A percentile compares a stretch with the other conserved stretches of the same genome.
phyloP scores from a whole-genome alignment of 768 basidiomycete species.

The Boletus coccyginus region DNA sequence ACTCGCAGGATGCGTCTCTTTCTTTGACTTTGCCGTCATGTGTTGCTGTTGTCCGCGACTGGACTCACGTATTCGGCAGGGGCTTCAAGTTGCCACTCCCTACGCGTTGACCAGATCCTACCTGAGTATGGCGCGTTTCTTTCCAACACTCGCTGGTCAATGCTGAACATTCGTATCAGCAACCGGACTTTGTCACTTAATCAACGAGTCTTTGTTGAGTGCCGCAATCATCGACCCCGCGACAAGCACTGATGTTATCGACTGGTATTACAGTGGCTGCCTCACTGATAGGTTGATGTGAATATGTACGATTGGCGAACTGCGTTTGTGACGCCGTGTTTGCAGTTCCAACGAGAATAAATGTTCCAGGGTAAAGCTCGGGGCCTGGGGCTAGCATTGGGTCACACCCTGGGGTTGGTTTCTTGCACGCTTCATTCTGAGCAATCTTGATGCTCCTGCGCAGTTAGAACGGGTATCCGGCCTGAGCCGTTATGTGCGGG shows the following conservation, averaged over 20 bases:
- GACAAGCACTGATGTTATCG: no score
- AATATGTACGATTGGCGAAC: not conserved
- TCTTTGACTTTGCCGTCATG: constrained; percentile 15
- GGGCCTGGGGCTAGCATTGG: no score
- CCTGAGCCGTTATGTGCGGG: no score
- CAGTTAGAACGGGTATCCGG: no score
- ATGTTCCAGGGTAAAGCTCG: no score
- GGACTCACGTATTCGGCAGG: no score
- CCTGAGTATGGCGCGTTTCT: constrained; percentile 4
- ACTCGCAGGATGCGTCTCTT: constrained; percentile 13
- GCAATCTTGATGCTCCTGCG: no score
- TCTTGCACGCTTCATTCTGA: no score
- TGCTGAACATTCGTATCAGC: constrained; percentile 6
- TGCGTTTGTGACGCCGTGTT: not conserved
- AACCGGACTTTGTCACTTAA: constrained; percentile 29
- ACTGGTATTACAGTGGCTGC: no score
- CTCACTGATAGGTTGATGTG: not conserved
- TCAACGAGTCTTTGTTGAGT: constrained; percentile 24
- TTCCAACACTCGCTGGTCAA: no score
- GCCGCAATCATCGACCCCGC: constrained; percentile 29
- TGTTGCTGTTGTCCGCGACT: constrained; percentile 8
- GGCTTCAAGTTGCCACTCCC: constrained; percentile 28
- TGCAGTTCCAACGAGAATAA: no score
- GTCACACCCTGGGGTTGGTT: no score
- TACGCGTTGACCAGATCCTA: constrained; percentile 29